These are phyloP conservation scores for Candida cerambycidarum DNA, from an alignment of 805 yeast species.

Conservation along the genomic window DNA sequence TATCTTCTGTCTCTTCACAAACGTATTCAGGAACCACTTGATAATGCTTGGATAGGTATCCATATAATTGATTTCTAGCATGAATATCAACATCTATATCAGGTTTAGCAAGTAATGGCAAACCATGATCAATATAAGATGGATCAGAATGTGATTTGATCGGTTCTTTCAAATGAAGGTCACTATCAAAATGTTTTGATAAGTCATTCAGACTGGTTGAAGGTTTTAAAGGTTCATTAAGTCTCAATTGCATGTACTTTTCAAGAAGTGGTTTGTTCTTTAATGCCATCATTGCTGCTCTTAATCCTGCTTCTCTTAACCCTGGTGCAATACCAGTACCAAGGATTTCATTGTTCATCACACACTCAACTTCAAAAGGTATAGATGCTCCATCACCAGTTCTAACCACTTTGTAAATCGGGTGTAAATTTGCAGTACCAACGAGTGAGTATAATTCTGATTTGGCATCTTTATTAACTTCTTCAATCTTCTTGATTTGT, in stretches of 20 bases:
- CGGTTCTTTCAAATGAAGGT: not conserved
- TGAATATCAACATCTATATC: conserved; percentile 28
- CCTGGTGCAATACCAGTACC: conserved; percentile 74
- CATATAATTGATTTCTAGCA: conserved; percentile 42
- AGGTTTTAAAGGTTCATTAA: conserved; percentile 17
- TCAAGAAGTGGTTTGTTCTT: conserved; percentile 58
- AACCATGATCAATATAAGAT: conserved; percentile 9
- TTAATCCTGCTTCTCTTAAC: conserved; percentile 72
- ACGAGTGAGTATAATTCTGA: conserved; percentile 72
- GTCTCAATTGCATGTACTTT: conserved; percentile 57
- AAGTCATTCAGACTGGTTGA: not conserved
- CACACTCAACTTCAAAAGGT: conserved; percentile 65
- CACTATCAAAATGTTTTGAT: not conserved
- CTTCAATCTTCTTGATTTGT: conserved; percentile 33
- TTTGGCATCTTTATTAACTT: conserved; percentile 68
- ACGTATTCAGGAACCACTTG: conserved; percentile 37
- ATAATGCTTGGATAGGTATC: conserved; percentile 33
- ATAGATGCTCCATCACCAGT: conserved; percentile 47
- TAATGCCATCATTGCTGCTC: conserved; percentile 84
- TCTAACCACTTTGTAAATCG: conserved; percentile 52
- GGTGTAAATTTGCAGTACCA: conserved; percentile 69
- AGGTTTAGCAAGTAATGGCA: conserved; percentile 27
- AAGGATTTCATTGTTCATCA: conserved; percentile 60
- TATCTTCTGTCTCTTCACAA: conserved; percentile 23
- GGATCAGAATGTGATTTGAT: not conserved